Evolutionary conservation across 306 rosid species (phyloP).

Genomic region (Vigna unguiculata): DNA sequence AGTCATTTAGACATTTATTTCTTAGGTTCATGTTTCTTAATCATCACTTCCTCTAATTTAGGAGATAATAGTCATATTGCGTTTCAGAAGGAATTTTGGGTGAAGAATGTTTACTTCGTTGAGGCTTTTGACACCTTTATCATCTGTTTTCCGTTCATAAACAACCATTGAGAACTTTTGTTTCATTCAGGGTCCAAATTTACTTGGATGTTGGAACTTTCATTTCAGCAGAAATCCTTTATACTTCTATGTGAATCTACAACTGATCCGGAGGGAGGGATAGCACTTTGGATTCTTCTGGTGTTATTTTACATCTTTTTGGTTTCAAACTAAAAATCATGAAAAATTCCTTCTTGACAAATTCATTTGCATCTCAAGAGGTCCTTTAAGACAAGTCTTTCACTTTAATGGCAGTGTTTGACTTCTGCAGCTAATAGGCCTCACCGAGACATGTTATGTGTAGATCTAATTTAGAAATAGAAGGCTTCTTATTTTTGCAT

Average conservation of each 20-base stretch:
- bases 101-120: conserved; percentile 4
- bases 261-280: not conserved
- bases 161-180: not conserved
- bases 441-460: not conserved
- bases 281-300: conserved; percentile 1
- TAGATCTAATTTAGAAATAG: conserved; percentile 10
- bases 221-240: conserved; percentile 9
- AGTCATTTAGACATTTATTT: not conserved
- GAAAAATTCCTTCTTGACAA: conserved; percentile 7
- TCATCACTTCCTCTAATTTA: conserved; percentile 6
- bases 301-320: not conserved
- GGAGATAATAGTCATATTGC: not conserved
- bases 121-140: conserved; percentile 1
- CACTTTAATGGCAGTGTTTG: not conserved
- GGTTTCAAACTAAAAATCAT: conserved; percentile 3
- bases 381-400: not conserved
- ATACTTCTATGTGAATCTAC: not conserved
- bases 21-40: not conserved
- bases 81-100: conserved; percentile 16
- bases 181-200: not conserved
- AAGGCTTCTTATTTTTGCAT: not conserved
- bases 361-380: not conserved
- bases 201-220: not conserved
- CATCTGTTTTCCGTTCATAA: not conserved
- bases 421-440: not conserved